A percentile compares a stretch with the other conserved stretches of the same genome.
These are phyloP conservation scores for Hevea brasiliensis DNA, from an alignment of 345 rosid genomes.

Conservation along the genomic window DNA sequence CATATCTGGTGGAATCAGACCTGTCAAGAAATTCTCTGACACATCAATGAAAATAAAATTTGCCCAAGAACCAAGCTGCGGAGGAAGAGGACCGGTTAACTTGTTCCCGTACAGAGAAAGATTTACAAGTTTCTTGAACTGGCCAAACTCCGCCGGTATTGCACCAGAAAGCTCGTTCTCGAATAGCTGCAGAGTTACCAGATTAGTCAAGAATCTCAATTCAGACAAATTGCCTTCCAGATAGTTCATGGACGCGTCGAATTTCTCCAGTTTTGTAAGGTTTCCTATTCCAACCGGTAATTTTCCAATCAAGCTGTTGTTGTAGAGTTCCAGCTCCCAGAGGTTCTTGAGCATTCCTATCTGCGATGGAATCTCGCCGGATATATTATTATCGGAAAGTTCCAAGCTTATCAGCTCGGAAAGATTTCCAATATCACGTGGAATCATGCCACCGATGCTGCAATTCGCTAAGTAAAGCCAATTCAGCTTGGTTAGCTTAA, in stretches of 20 bases:
- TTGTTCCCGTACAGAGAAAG: constrained; percentile 68
- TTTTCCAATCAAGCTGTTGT: constrained; percentile 58
- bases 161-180: constrained; percentile 60
- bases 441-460: constrained; percentile 59
- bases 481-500: constrained; percentile 48
- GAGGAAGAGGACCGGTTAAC: constrained; percentile 72
- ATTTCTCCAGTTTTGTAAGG: constrained; percentile 50
- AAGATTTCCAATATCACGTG: constrained; percentile 57
- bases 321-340: constrained; percentile 66
- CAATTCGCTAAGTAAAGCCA: constrained; percentile 69
- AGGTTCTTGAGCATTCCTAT: constrained; percentile 60
- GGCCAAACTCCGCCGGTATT: constrained; percentile 71
- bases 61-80: constrained; percentile 66
- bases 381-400: constrained; percentile 45
- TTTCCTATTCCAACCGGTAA: constrained; percentile 68
- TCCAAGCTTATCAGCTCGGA: constrained; percentile 57
- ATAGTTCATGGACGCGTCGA: constrained; percentile 61
- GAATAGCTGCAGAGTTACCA: constrained; percentile 62
- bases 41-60: constrained; percentile 74
- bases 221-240: constrained; percentile 69
- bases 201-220: constrained; percentile 49
- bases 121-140: constrained; percentile 56
- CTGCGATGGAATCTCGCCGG: constrained; percentile 61
- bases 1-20: constrained; percentile 84
- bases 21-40: constrained; percentile 69